These are phyloP conservation scores for Leishmania guyanensis DNA, from an alignment of 208 protist genomes.

Conservation along the genomic window DNA sequence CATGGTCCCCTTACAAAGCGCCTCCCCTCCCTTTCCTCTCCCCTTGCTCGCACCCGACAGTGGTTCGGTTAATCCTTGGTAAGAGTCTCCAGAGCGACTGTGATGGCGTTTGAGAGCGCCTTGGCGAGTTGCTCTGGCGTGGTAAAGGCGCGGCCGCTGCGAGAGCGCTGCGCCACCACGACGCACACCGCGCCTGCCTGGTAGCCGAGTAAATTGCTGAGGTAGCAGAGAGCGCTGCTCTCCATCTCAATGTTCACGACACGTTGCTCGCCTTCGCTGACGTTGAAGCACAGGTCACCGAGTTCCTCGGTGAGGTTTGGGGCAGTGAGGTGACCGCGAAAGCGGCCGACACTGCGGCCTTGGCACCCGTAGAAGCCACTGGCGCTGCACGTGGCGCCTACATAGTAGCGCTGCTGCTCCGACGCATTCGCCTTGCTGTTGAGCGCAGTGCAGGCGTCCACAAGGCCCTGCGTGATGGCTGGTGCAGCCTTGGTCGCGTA, in stretches of 20 bases:
- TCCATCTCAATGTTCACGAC: slow-evolving; percentile 87
- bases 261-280: slow-evolving; percentile 44
- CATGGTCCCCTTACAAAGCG: neutral
- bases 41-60: neutral
- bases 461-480: slow-evolving; percentile 47
- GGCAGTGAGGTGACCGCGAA: slow-evolving; percentile 45
- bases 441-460: slow-evolving; percentile 39
- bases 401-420: slow-evolving; percentile 46
- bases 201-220: slow-evolving; percentile 68
- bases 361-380: slow-evolving; percentile 85
- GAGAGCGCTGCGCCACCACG: slow-evolving; percentile 54
- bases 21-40: neutral
- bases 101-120: slow-evolving; percentile 47
- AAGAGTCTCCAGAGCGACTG: slow-evolving; percentile 58
- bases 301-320: slow-evolving; percentile 64
- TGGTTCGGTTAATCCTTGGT: slow-evolving; percentile 23
- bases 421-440: slow-evolving; percentile 32
- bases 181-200: slow-evolving; percentile 66
- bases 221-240: slow-evolving; percentile 67
- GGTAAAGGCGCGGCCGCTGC: slow-evolving; percentile 39
- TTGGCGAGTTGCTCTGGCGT: slow-evolving; percentile 40
- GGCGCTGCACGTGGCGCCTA: slow-evolving; percentile 65
- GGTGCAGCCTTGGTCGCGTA: slow-evolving; percentile 69
- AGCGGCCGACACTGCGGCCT: slow-evolving; percentile 68
- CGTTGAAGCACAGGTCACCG: slow-evolving; percentile 41